Conservation (phyloP, 805 yeast species). For the Pichia californica region DNA sequence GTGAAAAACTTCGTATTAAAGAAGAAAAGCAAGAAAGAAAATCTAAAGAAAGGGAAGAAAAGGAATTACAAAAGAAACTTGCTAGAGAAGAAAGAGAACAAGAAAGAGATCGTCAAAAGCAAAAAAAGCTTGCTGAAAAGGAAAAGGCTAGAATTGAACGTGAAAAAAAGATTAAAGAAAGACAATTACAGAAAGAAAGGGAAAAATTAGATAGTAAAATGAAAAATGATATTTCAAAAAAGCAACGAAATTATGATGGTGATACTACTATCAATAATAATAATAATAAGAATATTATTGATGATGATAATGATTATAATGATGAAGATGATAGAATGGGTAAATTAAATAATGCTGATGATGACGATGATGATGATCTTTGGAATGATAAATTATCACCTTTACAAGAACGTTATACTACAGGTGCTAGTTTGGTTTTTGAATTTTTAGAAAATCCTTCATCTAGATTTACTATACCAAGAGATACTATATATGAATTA, state of each 20-base stretch:
- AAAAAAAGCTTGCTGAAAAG: conserved; percentile 19
- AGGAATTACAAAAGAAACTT: conserved; percentile 16
- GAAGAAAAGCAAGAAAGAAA: conserved; percentile 19
- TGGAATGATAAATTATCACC: conserved; percentile 62
- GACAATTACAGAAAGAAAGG: conserved; percentile 3
- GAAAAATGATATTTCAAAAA: too few species aligned
- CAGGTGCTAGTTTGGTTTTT: conserved; percentile 69
- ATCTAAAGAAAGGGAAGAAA: conserved; percentile 17
- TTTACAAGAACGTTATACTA: conserved; percentile 65
- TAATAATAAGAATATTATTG: too few species aligned
- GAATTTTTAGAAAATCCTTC: conserved; percentile 80
- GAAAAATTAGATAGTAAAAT: conserved; percentile 4
- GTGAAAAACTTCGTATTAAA: conserved; percentile 14
- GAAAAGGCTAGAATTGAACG: conserved; percentile 19
- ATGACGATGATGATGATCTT: conserved; percentile 16
- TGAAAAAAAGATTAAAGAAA: conserved; percentile 18
- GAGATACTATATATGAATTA: conserved; percentile 67
- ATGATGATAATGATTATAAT: conserved; percentile 13
- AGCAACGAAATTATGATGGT: too few species aligned
- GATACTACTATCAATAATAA: too few species aligned
- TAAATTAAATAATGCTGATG: conserved; percentile 14
- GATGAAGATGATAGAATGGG: conserved; percentile 10
- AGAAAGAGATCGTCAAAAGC: conserved; percentile 20
- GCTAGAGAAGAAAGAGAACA: conserved; percentile 20
- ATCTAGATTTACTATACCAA: conserved; percentile 69